Base-by-base conservation (phyloP, 1,139 yeast genomes). In the Kodamaea sp. region DNA sequence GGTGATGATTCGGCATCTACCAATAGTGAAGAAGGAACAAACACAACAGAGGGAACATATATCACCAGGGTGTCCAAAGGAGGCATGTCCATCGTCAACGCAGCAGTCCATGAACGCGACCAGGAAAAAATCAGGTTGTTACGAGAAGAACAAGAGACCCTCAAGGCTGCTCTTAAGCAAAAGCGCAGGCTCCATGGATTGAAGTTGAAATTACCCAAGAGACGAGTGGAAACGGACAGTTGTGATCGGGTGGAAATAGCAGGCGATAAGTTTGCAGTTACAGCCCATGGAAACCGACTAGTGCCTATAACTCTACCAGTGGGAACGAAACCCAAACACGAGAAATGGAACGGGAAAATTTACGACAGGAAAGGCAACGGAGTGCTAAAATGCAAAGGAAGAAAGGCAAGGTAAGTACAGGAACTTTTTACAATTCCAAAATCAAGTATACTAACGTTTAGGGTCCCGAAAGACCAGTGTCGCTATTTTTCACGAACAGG, bases 401-500 rank as follows among this genome's bases (percentile, higher is more conserved):
- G 49, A 16, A 26, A 29, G 25, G 34, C 29, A 30, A 29, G 29
- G 47, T 39, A 33, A 16, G 46, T 41, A 28, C n/a, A n/a, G n/a
- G n/a, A n/a, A n/a, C 22, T n/a, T n/a, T n/a, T n/a, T n/a, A n/a
- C n/a, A n/a, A n/a, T n/a, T n/a, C n/a, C n/a, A n/a, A n/a, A n/a
- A n/a, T n/a, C n/a, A n/a, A 16, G n/a, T 8, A 18, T 47, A 51
- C 57, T 52, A 53, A 51, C 58, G 27, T 13, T 0, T 22, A 44
- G 55, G 28, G 43, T 44, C 10, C 33, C 40, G 4, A 39, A 26
- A 7, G 63, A 52, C 13, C 43, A 53, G 22, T 74, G 79, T 48
- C 62, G 70, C 4, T 70, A 61, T 42, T 70, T 57, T 41, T 50
- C 63, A 24, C 49, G 68, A 41, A 61, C 66, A 41, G 76, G 76